Base-by-base conservation (phyloP, 495 filamentous ascomycete genomes). In the Immersiella caudata region DNA sequence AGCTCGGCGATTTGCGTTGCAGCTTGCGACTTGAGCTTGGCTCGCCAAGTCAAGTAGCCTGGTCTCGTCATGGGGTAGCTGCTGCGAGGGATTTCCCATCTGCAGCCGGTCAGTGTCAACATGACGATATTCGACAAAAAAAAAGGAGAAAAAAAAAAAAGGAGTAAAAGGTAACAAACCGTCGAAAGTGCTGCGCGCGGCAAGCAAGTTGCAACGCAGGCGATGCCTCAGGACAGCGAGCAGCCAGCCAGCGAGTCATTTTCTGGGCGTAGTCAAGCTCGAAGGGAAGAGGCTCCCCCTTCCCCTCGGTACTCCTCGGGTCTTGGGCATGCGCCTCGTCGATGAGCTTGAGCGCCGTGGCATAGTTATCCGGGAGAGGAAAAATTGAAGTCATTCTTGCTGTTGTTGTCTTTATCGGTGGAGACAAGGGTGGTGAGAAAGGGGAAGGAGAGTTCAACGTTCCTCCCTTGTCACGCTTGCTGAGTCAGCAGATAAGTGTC, bases 231-330 rank as follows among this genome's bases (percentile, higher is more conserved):
- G 90, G 85, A 33, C 76, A 66, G 64, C 85, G 82, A 3, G 78
- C 74, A 12, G 80, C 70, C 20, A 95, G 87, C 81, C 89, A 93
- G 40, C 74, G 73, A 58, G 88, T 91, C 90, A 93, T 93, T 79
- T 91, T 84, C 64, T 86, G 81, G 57, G 92, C 90, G 73, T 94
- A 94, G 81, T 90, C 85, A 1, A 93, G 86, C 79, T 95, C 92
- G 75, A 89, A 92, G 29, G 92, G 90, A 16, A 86, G 29, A 33
- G 4, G 62, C 9, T 64, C 71, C 14, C 59, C 40, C 26, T 73
- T 65, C 51, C 79, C 78, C 49, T 83, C 70, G 57, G 71, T 63
- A 50, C 78, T 76, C 58, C 71, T 80, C 1, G 92, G 91, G 76
- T 95, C 92, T 66, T 83, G 75, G 65, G 84, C 76, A 79, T 95